Percentiles rank a stretch among this genome's conserved stretches.
These are phyloP conservation scores for Russula emetica DNA, from an alignment of 768 basidiomycete species.

Conservation along the genomic window DNA sequence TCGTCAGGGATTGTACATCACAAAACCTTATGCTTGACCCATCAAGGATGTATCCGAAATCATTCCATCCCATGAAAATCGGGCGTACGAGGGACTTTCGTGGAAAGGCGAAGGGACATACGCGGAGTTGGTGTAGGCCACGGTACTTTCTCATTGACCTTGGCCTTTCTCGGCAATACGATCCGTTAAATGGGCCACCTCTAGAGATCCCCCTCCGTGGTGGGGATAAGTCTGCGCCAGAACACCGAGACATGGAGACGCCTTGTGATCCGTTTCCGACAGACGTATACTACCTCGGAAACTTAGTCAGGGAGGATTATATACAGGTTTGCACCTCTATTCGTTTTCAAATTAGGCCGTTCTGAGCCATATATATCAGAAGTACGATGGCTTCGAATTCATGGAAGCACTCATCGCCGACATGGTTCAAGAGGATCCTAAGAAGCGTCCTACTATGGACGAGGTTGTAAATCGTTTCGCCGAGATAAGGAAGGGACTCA, in stretches of 20 bases:
- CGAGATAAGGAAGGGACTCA: neutral
- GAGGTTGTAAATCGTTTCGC: constrained; percentile 34
- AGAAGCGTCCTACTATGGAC: constrained; percentile 32
- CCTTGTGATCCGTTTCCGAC: constrained; percentile 22
- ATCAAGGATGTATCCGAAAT: constrained; percentile 13
- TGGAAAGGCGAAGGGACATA: neutral
- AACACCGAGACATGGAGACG: constrained; percentile 8
- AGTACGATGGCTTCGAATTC: constrained; percentile 8
- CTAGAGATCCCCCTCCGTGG: constrained; percentile 14
- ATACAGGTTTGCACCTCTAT: neutral
- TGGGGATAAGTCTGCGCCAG: constrained; percentile 23
- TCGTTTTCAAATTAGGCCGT: neutral
- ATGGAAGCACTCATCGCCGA: constrained; percentile 28
- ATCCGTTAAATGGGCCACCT: constrained; percentile 13
- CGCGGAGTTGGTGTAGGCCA: constrained; percentile 1
- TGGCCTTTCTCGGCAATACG: constrained; percentile 14
- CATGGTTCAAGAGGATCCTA: constrained; percentile 37
- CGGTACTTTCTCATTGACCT: constrained; percentile 20
- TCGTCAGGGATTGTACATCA: constrained; percentile 7
- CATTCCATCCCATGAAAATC: constrained; percentile 13
- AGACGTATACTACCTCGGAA: constrained; percentile 22
- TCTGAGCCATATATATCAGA: neutral
- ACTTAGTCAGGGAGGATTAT: neutral
- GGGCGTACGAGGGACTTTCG: constrained; percentile 11
- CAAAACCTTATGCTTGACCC: constrained; percentile 25